A percentile compares a stretch with the other conserved stretches of the same genome.
Evolutionary conservation across 2,329 filamentous ascomycete species (phyloP).

Genomic region (Colletotrichum sublineola): DNA sequence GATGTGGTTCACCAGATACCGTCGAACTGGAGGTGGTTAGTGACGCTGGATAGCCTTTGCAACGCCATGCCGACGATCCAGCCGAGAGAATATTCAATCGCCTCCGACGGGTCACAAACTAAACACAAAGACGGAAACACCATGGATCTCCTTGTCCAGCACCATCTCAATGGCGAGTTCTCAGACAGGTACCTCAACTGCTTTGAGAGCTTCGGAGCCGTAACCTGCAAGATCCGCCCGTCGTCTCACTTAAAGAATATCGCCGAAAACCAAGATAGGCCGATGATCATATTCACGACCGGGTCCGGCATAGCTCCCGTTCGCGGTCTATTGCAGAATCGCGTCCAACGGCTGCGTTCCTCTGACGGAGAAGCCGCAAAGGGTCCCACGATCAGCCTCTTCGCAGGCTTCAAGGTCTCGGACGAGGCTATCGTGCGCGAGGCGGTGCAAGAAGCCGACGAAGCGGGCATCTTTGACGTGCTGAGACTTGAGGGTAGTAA

Average conservation of each 20-base stretch:
- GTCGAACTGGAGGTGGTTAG: conserved; percentile 17
- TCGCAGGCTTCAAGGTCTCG: conserved; percentile 35
- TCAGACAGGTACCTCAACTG: conserved; percentile 34
- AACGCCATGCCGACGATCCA: conserved; percentile 31
- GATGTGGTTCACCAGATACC: conserved; percentile 30
- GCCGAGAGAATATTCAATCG: conserved; percentile 37
- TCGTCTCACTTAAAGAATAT: conserved; percentile 28
- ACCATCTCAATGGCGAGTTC: conserved; percentile 27
- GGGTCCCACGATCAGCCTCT: conserved; percentile 33
- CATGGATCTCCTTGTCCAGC: conserved; percentile 31
- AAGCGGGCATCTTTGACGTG: conserved; percentile 32
- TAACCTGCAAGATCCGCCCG: conserved; percentile 38
- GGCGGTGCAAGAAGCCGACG: conserved; percentile 34
- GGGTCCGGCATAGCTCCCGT: conserved; percentile 40
- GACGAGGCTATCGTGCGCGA: conserved; percentile 36
- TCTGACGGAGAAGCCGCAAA: not conserved
- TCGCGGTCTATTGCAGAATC: conserved; percentile 33
- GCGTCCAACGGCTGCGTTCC: conserved; percentile 1
- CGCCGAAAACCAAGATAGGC: conserved; percentile 20
- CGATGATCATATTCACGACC: conserved; percentile 38
- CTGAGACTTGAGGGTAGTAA: conserved; percentile 28
- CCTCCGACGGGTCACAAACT: conserved; percentile 28
- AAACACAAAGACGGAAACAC: conserved; percentile 18
- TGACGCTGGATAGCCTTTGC: conserved; percentile 30
- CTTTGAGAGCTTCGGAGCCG: conserved; percentile 25